Evolutionary conservation across 345 rosid species (phyloP).

Genomic region (Citrus reticulata): DNA sequence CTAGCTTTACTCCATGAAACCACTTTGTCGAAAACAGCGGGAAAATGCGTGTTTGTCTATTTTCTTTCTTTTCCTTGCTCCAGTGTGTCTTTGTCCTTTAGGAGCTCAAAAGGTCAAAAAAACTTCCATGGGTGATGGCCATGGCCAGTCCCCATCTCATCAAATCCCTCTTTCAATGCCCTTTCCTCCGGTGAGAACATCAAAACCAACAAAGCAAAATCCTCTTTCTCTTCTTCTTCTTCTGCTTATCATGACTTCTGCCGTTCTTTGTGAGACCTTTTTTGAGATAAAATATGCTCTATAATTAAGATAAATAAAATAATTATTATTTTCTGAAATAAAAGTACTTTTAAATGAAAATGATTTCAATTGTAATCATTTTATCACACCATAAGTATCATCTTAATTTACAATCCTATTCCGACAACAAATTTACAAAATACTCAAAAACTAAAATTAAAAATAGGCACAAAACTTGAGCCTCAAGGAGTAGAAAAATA

Average conservation of each 20-base stretch:
- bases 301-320: background rate
- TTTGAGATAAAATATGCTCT: background rate
- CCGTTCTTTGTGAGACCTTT: background rate
- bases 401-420: background rate
- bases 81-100: conserved; percentile 24
- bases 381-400: too few relatives aligned
- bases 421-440: background rate
- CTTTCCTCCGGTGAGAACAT: background rate
- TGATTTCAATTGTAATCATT: background rate
- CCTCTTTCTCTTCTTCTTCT: background rate
- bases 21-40: background rate
- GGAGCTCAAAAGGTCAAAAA: conserved; percentile 37
- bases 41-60: background rate
- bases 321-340: too few relatives aligned
- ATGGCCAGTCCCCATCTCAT: background rate
- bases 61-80: background rate
- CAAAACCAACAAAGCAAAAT: background rate
- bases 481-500: background rate
- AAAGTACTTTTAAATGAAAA: background rate
- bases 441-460: background rate
- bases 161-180: background rate
- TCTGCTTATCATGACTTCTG: too few relatives aligned
- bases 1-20: background rate
- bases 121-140: background rate
- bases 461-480: background rate